Evolutionary conservation across 2,329 filamentous ascomycete species (phyloP).

Genomic region (Aspergillus quadricinctus): DNA sequence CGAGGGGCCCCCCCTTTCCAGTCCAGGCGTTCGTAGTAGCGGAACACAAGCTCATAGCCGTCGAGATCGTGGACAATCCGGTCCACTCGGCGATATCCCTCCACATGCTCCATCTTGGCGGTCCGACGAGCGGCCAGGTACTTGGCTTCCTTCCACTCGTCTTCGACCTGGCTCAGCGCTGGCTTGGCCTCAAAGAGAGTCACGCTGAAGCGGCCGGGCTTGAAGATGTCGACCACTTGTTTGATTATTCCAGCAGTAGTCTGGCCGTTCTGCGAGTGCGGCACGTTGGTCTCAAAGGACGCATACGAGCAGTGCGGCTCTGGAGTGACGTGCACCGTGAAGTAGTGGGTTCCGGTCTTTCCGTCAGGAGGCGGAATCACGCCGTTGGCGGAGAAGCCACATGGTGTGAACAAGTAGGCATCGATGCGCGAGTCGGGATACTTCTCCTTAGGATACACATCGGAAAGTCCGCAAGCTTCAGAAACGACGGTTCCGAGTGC

Average conservation of each 20-base stretch:
- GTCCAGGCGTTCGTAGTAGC: conserved; percentile 89
- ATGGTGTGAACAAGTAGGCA: conserved; percentile 93
- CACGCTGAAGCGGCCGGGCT: conserved; percentile 94
- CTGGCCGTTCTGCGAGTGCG: conserved; percentile 78
- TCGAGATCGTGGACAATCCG: conserved; percentile 96
- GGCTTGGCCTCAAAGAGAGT: conserved; percentile 91
- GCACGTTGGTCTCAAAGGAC: conserved; percentile 97
- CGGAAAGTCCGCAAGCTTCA: conserved; percentile 79
- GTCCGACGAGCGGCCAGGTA: conserved; percentile 42
- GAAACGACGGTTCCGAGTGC: conserved; percentile 89
- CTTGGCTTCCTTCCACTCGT: conserved; percentile 32
- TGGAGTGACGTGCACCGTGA: conserved; percentile 96
- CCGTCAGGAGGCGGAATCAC: conserved; percentile 75
- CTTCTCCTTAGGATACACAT: conserved; percentile 78
- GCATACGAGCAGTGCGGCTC: conserved; percentile 97
- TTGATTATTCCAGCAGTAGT: conserved; percentile 88
- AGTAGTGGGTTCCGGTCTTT: conserved; percentile 71
- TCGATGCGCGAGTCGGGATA: conserved; percentile 94
- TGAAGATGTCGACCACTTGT: conserved; percentile 93
- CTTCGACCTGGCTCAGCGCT: conserved; percentile 34
- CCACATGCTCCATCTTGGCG: conserved; percentile 67
- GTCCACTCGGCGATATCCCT: conserved; percentile 84
- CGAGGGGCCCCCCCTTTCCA: conserved; percentile 64
- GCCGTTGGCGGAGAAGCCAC: conserved; percentile 95
- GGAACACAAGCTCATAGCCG: conserved; percentile 93